Percentiles rank a stretch among this genome's conserved stretches.
phyloP scores from a whole-genome alignment of 495 filamentous ascomycete species.

The Trichoderma asperelloides region DNA sequence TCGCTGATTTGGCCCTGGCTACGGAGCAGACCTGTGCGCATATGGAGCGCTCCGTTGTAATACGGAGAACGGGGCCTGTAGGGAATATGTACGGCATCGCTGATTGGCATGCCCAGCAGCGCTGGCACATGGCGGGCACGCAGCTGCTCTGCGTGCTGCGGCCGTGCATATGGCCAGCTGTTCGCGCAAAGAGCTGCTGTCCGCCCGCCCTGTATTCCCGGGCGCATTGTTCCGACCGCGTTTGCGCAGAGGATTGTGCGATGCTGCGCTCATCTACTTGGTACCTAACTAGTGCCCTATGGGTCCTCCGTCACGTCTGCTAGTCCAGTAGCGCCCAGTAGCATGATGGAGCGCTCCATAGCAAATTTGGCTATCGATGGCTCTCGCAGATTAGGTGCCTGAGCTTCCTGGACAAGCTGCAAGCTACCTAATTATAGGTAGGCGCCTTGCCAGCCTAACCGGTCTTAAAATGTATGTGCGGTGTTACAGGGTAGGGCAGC shows the following conservation, averaged over 20 bases:
- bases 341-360: not conserved
- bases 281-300: not conserved
- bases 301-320: not conserved
- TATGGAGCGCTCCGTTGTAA: not conserved
- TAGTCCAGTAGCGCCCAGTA: not conserved
- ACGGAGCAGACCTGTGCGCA: not conserved
- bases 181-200: not conserved
- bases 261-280: not conserved
- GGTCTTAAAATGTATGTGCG: not conserved
- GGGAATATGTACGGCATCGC: not conserved
- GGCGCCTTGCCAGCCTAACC: not conserved
- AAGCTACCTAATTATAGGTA: not conserved
- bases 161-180: conserved; percentile 6
- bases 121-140: not conserved
- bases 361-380: conserved; percentile 3
- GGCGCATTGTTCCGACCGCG: not conserved
- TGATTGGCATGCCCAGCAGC: not conserved
- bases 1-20: not conserved
- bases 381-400: conserved; percentile 4
- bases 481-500: not conserved
- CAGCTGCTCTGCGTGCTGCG: not conserved
- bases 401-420: not conserved
- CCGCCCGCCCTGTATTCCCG: not conserved
- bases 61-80: not conserved
- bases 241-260: not conserved